A percentile compares a stretch with the other conserved stretches of the same genome.
These are phyloP conservation scores for Kodamaea neixiangensis DNA, from an alignment of 805 yeast species.

Conservation along the genomic window DNA sequence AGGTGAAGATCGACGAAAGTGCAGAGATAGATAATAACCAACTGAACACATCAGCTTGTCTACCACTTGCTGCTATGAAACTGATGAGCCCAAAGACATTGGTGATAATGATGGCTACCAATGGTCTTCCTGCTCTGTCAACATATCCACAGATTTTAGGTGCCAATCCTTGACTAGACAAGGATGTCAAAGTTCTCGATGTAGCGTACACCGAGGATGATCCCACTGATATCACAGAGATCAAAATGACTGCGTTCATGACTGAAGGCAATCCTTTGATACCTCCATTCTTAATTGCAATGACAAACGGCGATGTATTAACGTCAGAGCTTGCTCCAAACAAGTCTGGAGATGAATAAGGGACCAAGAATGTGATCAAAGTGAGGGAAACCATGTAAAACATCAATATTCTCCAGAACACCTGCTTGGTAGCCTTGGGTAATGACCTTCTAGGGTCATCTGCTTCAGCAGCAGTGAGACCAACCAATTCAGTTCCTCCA, in stretches of 20 bases:
- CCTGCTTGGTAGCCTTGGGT: constrained; percentile 45
- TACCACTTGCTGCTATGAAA: constrained; percentile 50
- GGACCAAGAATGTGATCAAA: constrained; percentile 29
- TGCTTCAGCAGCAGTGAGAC: constrained; percentile 45
- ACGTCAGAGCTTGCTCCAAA: constrained; percentile 54
- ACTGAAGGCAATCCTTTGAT: constrained; percentile 64
- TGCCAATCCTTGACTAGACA: constrained; percentile 64
- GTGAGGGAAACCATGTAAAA: constrained; percentile 36
- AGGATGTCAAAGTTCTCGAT: constrained; percentile 64
- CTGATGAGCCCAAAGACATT: constrained; percentile 60
- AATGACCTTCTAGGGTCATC: constrained; percentile 38
- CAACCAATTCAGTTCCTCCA: constrained; percentile 43
- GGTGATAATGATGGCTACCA: constrained; percentile 54
- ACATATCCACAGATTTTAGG: constrained; percentile 60
- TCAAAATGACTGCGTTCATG: constrained; percentile 66
- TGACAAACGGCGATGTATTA: constrained; percentile 76
- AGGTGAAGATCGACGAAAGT: constrained; percentile 28
- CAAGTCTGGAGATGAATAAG: constrained; percentile 25
- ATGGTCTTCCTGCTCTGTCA: constrained; percentile 69
- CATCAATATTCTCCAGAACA: constrained; percentile 43
- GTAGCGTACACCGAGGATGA: constrained; percentile 71
- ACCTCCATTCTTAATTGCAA: constrained; percentile 66
- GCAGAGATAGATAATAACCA: constrained; percentile 31
- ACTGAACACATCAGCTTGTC: constrained; percentile 23
- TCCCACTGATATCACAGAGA: constrained; percentile 70